Percentiles rank a stretch among this genome's conserved stretches.
Conservation (phyloP, 495 filamentous ascomycete genomes). For the Penicillium samsonianum region DNA sequence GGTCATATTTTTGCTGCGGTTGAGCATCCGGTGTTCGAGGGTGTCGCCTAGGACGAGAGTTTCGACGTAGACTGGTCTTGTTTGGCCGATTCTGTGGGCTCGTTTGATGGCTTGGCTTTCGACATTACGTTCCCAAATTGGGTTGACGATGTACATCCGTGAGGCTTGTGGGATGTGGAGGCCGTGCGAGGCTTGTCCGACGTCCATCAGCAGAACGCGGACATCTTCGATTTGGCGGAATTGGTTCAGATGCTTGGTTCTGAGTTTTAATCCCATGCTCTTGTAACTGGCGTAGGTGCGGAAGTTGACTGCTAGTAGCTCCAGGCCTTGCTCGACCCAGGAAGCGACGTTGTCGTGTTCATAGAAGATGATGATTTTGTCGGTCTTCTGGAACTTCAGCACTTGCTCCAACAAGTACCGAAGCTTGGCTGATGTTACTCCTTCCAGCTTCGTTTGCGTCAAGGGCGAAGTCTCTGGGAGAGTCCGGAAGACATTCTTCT, state of each 20-base stretch:
- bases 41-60: constrained; percentile 81
- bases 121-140: constrained; percentile 80
- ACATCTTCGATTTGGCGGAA: constrained; percentile 68
- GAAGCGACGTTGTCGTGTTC: constrained; percentile 82
- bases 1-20: constrained; percentile 74
- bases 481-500: constrained; percentile 32
- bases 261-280: constrained; percentile 48
- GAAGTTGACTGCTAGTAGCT: constrained; percentile 71
- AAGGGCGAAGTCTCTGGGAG: constrained; percentile 55
- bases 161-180: constrained; percentile 81
- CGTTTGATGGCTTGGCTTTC: constrained; percentile 93
- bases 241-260: constrained; percentile 69
- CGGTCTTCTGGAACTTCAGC: constrained; percentile 60
- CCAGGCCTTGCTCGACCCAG: constrained; percentile 79
- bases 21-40: constrained; percentile 81
- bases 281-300: constrained; percentile 82
- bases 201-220: constrained; percentile 86
- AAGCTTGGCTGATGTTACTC: constrained; percentile 83
- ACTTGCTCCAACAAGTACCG: constrained; percentile 80
- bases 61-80: constrained; percentile 77
- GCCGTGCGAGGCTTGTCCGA: constrained; percentile 82
- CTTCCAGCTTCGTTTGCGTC: constrained; percentile 63
- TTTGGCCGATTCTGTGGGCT: constrained; percentile 85
- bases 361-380: constrained; percentile 94
- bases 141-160: constrained; percentile 89